Base-by-base conservation (phyloP, 2,329 filamentous ascomycete species). In the Fusarium poae region DNA sequence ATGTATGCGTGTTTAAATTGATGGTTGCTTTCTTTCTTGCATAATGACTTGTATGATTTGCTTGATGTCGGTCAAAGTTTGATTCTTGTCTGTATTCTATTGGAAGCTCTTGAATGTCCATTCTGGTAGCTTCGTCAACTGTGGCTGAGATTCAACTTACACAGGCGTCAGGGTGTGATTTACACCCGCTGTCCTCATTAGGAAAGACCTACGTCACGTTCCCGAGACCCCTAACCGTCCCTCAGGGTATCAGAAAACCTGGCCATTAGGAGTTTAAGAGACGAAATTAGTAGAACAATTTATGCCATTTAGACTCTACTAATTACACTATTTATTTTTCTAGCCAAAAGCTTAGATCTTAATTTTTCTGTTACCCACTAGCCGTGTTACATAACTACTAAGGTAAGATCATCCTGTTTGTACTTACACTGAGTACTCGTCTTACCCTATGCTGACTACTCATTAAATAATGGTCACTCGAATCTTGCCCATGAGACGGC, bases 161-260 rank as follows among this genome's bases (percentile, higher is more conserved):
- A 63, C 66, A 50, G 45, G 45, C 18, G 34, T 58, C 34, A 45
- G 39, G 32, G 52, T 40, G 45, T 59, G 40, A 30, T 63, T 59
- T 23, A 63, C 60, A 58, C 61, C 45, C 15, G 45, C 23, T 20
- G 21, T 10, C 37, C 58, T 12, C 16, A 56, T 48, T 44, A 45
- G 66, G 62, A 55, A 67, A 37, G 6, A 58, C 32, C 34, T 70
- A 69, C 66, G 66, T 69, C 66, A 69, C 66, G 56, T 11, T 49
- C 45, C 35, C 40, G 37, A 64, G 54, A 55, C 61, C 65, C 61
- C 46, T 62, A 53, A 54, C 64, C 51, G 44, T 49, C 27, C 27
- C 8, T 27, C 27, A 27, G 27, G 27, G 27, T 27, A 27, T 27
- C 27, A 27, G 27, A 27, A 27, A 27, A 27, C 7, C 9, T 27